Percentiles rank a stretch among this genome's conserved stretches.
Conservation (phyloP, 495 filamentous ascomycete species). For the Penicillium nucicola region DNA sequence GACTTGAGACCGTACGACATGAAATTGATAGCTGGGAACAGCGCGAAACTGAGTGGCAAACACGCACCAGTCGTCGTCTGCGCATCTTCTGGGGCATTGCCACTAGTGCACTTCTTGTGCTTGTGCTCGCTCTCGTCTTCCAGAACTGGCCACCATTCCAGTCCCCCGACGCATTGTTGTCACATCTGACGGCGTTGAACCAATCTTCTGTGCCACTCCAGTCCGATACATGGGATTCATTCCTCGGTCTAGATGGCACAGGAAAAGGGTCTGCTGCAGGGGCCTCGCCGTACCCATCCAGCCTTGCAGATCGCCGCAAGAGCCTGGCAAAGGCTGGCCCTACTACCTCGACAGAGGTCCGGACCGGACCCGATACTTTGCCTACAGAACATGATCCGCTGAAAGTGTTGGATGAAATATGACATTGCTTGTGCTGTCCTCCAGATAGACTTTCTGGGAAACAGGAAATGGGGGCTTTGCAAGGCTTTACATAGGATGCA, state of each 20-base stretch:
- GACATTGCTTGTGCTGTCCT: constrained; percentile 4
- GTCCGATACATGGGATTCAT: constrained; percentile 8
- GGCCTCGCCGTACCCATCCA: constrained; percentile 18
- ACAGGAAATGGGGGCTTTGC: not conserved
- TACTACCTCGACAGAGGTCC: constrained; percentile 2
- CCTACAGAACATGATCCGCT: constrained; percentile 26
- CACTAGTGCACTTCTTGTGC: constrained; percentile 26
- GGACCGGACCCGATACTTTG: not conserved
- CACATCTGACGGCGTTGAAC: constrained; percentile 1
- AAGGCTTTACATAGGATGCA: not conserved
- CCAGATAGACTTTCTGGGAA: not conserved
- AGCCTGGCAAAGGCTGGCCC: constrained; percentile 7
- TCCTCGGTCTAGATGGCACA: not conserved
- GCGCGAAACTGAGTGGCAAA: constrained; percentile 70
- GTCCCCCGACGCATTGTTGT: not conserved
- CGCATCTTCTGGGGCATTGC: constrained; percentile 60
- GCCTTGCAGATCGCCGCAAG: constrained; percentile 18
- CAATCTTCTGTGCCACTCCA: not conserved
- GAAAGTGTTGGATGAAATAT: constrained; percentile 35
- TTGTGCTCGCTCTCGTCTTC: constrained; percentile 44
- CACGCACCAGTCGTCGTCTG: constrained; percentile 58
- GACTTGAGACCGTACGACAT: constrained; percentile 61
- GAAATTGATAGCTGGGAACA: constrained; percentile 71
- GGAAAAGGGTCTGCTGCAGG: not conserved
- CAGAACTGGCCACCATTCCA: constrained; percentile 23